These are phyloP conservation scores for Datisca glomerata DNA, from an alignment of 306 rosid species.

Conservation along the genomic window DNA sequence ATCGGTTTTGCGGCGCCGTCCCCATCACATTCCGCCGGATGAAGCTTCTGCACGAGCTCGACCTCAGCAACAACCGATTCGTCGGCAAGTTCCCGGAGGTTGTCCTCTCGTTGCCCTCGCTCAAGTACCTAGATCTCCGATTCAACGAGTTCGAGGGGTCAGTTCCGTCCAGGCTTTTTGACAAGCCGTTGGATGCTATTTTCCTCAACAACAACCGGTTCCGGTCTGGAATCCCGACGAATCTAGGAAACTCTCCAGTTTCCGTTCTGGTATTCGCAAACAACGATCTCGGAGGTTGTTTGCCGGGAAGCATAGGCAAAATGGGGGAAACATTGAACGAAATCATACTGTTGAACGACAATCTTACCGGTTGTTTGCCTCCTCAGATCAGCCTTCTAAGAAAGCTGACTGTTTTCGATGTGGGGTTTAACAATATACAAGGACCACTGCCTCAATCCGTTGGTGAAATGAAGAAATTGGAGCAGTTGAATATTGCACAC, in stretches of 20 bases:
- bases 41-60: slow-evolving; percentile 19
- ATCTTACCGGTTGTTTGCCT: slow-evolving; percentile 20
- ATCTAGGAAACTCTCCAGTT: slow-evolving; percentile 20
- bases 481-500: slow-evolving; percentile 13
- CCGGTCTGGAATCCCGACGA: slow-evolving; percentile 15
- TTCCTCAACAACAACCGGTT: slow-evolving; percentile 19
- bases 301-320: slow-evolving; percentile 18
- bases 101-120: slow-evolving; percentile 18
- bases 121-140: slow-evolving; percentile 18
- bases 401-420: slow-evolving; percentile 14
- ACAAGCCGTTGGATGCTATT: slow-evolving; percentile 15
- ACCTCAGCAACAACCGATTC: slow-evolving; percentile 20
- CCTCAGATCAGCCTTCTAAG: slow-evolving; percentile 15
- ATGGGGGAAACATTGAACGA: slow-evolving; percentile 19
- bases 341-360: slow-evolving; percentile 17
- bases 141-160: slow-evolving; percentile 21
- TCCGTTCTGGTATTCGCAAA: slow-evolving; percentile 21
- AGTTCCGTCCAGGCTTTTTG: slow-evolving; percentile 13
- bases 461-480: slow-evolving; percentile 14
- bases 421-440: slow-evolving; percentile 16
- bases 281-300: slow-evolving; percentile 19
- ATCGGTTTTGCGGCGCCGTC: slow-evolving; percentile 19
- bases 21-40: slow-evolving; percentile 9
- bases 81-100: slow-evolving; percentile 14
- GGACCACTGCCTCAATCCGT: slow-evolving; percentile 10